Evolutionary conservation across 164 flowering plant species (phyloP), one percentile per base, ranked within the genome.

Genomic region (Litsea cubeba): DNA sequence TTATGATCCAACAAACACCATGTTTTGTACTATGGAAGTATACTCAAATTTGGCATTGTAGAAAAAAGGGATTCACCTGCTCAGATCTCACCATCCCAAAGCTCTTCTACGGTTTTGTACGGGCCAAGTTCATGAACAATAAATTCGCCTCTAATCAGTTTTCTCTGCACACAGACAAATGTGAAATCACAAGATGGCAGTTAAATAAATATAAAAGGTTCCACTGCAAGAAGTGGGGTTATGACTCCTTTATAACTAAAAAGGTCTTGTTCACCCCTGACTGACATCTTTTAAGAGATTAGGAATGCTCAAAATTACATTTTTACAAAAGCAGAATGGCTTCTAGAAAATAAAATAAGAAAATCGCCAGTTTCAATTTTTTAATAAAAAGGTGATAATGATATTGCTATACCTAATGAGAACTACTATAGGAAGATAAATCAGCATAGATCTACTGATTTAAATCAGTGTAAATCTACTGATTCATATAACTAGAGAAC

Each of bases 81-180:
- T 88, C 75, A 90, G 23, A 92, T 76, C 75, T 92, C 97, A 15
- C 90, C 97, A 74, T 90, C 95, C 97, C 97, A 90, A 1, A 90
- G 80, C 66, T 92, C 93, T 77, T 89, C 92, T 71, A 88, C 12
- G 6, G 76, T 86, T 81, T 79, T 85, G 85, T 89, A 89, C 18
- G 80, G 70, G 58, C 91, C 75, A n/a, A 68, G 54, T 74, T 89
- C 87, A 64, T 91, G 89, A n/a, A 80, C 89, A 67, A 86, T 77
- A 24, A 75, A 73, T 57, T 75, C 26, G 12, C 90, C 93, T 69
- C 75, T 80, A 6, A 91, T 5, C 22, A 85, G 78, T 78, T 91
- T 82, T 60, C 79, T 87, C 95, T 91, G 93, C 85, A 79, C 1
- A 71, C 54, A 26, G 30, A 30, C 35, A 30, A 30, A 30, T 23